These are phyloP conservation scores for Camellia granthamiana DNA, from an alignment of 148 eudicot species.

Conservation along the genomic window DNA sequence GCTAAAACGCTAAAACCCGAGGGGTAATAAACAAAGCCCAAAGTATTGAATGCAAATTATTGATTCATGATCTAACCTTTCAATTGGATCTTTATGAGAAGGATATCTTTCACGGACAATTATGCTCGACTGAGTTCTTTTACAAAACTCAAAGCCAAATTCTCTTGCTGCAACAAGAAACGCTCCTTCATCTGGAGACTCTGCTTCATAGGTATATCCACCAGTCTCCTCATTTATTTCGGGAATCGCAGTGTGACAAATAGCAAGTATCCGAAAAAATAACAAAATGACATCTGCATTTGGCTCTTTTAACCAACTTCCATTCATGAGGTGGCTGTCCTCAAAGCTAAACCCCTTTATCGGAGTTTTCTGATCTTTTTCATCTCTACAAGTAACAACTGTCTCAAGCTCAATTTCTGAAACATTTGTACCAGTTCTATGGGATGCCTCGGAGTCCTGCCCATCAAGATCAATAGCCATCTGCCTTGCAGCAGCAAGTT, in stretches of 20 bases:
- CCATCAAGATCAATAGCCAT: slow-evolving; percentile 69
- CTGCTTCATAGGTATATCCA: slow-evolving; percentile 70
- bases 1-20: background rate
- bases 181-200: slow-evolving; percentile 96
- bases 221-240: slow-evolving; percentile 81
- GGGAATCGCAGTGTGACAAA: slow-evolving; percentile 96
- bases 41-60: slow-evolving; percentile 6
- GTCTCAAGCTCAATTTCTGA: slow-evolving; percentile 69
- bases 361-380: slow-evolving; percentile 34
- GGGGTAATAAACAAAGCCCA: background rate
- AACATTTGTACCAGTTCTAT: background rate
- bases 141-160: slow-evolving; percentile 84
- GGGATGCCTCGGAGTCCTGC: slow-evolving; percentile 26
- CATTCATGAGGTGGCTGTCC: slow-evolving; percentile 67
- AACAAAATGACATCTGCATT: slow-evolving; percentile 50
- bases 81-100: slow-evolving; percentile 43
- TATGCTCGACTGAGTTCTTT: slow-evolving; percentile 82
- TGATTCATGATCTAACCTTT: slow-evolving; percentile 51
- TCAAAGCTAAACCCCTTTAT: slow-evolving; percentile 87
- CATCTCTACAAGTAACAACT: slow-evolving; percentile 61
- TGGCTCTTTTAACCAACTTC: slow-evolving; percentile 73
- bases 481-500: slow-evolving; percentile 86
- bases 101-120: slow-evolving; percentile 72
- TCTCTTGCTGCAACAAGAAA: slow-evolving; percentile 97
- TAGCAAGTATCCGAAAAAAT: slow-evolving; percentile 73